A percentile compares a stretch with the other conserved stretches of the same genome.
These are phyloP conservation scores for Cercospora zeae-maydis DNA, from an alignment of 2,329 filamentous ascomycete species.

Conservation along the genomic window DNA sequence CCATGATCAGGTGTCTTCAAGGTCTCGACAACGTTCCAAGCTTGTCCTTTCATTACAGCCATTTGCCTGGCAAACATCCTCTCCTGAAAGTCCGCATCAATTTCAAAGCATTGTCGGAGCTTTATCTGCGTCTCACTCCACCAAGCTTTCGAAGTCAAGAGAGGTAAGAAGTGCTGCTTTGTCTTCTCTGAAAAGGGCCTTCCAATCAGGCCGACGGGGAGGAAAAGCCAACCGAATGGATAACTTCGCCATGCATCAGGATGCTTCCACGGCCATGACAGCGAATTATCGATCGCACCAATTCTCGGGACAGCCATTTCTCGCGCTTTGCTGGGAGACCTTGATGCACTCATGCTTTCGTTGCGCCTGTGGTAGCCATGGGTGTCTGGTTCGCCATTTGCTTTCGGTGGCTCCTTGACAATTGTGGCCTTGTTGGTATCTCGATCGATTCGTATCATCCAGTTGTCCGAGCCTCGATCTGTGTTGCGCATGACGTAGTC, in stretches of 20 bases:
- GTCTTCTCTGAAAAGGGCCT: slow-evolving; percentile 94
- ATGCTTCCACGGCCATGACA: slow-evolving; percentile 99
- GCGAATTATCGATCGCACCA: slow-evolving; percentile 93
- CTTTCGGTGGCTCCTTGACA: slow-evolving; percentile 75
- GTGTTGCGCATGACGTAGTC: slow-evolving; percentile 99
- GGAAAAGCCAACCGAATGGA: slow-evolving; percentile 96
- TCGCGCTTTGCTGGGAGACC: slow-evolving; percentile 30
- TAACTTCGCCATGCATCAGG: slow-evolving; percentile 90
- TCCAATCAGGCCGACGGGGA: slow-evolving; percentile 93
- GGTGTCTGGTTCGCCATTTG: slow-evolving; percentile 40
- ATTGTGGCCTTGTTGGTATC: slow-evolving; percentile 78
- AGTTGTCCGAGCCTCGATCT: slow-evolving; percentile 92
- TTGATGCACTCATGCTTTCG: slow-evolving; percentile 74
- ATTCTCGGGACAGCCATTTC: slow-evolving; percentile 63
- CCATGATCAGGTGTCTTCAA: slow-evolving; percentile 90
- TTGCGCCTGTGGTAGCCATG: slow-evolving; percentile 49
- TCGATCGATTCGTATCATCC: slow-evolving; percentile 98
- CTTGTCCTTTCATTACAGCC: slow-evolving; percentile 98
- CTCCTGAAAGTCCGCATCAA: slow-evolving; percentile 95
- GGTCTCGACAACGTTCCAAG: slow-evolving; percentile 98
- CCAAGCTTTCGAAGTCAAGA: slow-evolving; percentile 92
- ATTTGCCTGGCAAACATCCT: slow-evolving; percentile 99
- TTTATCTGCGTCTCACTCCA: slow-evolving; percentile 92
- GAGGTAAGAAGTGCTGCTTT: slow-evolving; percentile 88
- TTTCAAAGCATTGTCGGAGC: slow-evolving; percentile 79